Base-by-base conservation (phyloP, 2,329 filamentous ascomycete genomes). In the Colletotrichum limetticola region DNA sequence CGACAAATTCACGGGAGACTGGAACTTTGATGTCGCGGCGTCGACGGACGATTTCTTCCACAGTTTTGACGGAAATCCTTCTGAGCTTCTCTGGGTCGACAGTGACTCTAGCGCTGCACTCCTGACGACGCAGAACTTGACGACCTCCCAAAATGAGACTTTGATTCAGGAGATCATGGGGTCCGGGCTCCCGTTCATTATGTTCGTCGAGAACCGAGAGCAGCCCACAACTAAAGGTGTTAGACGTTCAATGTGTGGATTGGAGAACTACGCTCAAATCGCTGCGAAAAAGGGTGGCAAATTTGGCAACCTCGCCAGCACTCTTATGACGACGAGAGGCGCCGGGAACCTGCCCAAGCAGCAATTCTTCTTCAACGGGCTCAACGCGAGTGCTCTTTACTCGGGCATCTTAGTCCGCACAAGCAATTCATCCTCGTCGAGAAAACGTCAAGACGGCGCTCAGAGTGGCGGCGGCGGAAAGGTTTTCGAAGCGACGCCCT, bases 41-140 rank as follows among this genome's bases (percentile, higher is more conserved):
- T 98, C 95, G 1, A 91, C 92, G n/a, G 93, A 97, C 77, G 89
- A 85, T 1, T 93, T 88, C 73, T 98, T 94, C 79, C 93, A 97
- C 82, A 87, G 83, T 46, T 94, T 90, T 77, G 85, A 90, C 75
- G 82, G 87, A 74, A 80, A 84, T 14, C 78, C 81, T 1, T 74
- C 90, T 0, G 89, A 92, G 75, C 86, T 98, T 8, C 89, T 91
- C 77, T 93, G 95, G 83, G 91, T 98, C 65, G 97, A 98, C 79
- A 95, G 94, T 28, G 97, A 98, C 81, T 92, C 90, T 56, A 89
- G 88, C 35, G 92, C 94, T 2, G 93, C 94, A 2, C 86, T 99
- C 30, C 87, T 99, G 55, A 92, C 93, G 57, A 97, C 95, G 0
- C 88, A 91, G 66, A 93, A 95, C 77, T 83, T 95, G 61, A 95